Percentiles rank a stretch among this genome's conserved stretches.
Evolutionary conservation across 2,329 filamentous ascomycete species (phyloP).

Genomic region (Myriosclerotinia scirpicola): DNA sequence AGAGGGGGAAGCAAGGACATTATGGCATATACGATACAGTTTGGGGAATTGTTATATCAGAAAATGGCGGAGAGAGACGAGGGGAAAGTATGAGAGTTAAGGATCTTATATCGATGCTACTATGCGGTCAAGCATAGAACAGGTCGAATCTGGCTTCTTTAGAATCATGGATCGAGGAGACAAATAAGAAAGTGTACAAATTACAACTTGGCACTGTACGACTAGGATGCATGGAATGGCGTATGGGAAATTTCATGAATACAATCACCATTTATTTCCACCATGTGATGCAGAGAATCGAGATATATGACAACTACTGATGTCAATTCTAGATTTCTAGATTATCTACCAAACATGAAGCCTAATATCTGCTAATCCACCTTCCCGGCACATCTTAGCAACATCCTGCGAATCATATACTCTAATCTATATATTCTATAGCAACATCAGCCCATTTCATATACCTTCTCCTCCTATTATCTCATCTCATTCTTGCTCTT

Average conservation of each 20-base stretch:
- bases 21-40: too few species aligned
- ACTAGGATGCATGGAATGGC: slow-evolving; percentile 19
- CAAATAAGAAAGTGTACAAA: neutral
- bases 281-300: neutral
- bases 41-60: too few species aligned
- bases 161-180: neutral
- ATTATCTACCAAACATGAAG: neutral
- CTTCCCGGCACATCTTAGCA: neutral
- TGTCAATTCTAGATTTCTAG: neutral
- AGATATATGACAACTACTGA: neutral
- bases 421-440: neutral
- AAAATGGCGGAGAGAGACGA: too few species aligned
- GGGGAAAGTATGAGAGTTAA: too few species aligned
- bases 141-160: neutral
- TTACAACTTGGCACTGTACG: neutral
- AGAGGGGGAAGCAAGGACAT: too few species aligned
- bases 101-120: too few species aligned
- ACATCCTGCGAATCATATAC: neutral
- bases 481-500: neutral
- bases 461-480: neutral
- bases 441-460: neutral
- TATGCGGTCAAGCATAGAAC: too few species aligned
- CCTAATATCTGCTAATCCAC: neutral
- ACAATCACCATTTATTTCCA: slow-evolving; percentile 6
- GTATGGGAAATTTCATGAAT: slow-evolving; percentile 2